Evolutionary conservation across 169 alveolate species (phyloP), one percentile per base, ranked within the genome.

Genomic region (Miamiensis avidus): DNA sequence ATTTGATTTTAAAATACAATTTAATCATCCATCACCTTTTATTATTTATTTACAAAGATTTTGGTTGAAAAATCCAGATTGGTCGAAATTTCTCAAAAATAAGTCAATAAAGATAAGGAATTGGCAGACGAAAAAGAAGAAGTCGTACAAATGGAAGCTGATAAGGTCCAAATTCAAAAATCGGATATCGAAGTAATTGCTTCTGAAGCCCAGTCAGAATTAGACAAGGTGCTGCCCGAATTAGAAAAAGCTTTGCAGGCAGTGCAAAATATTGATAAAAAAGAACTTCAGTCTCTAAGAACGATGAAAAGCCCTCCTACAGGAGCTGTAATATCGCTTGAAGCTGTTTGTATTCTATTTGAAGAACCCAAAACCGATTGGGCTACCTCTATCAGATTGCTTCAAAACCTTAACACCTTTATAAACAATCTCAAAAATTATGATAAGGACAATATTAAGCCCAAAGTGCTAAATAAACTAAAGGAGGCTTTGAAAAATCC

Each of bases 141-240:
- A 77, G 86, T 96, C 31, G 98, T 97, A 0, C 93, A 93, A 27
- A 95, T 92, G 4, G 98, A 96, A 84, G 89, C 93, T 75, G 95
- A 88, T 31, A 88, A 89, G 25, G 98, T 96, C 30, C 75, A 93
- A 34, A 91, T 82, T 77, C 95, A 96, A 84, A 95, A 95, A 1
- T 84, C 82, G 15, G 96, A 95, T 33, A 96, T 94, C 15, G 90
- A 89, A 82, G 93, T 94, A 33, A 89, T 95, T 69, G 91, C 94
- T 33, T 91, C 92, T 29, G 97, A 95, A 77, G 98, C 98, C 20
- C 96, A 97, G 93, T 97, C 93, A 31, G 99, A 98, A 75, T 90
- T 97, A 49, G 98, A 94, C 64, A 92, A 92, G 82, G 98, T 97
- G 30, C 95, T 96, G 95, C 99, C 99, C 0, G 98, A 96, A 78